Conservation (phyloP, 106 monocot species). For the Dioscorea alata region DNA sequence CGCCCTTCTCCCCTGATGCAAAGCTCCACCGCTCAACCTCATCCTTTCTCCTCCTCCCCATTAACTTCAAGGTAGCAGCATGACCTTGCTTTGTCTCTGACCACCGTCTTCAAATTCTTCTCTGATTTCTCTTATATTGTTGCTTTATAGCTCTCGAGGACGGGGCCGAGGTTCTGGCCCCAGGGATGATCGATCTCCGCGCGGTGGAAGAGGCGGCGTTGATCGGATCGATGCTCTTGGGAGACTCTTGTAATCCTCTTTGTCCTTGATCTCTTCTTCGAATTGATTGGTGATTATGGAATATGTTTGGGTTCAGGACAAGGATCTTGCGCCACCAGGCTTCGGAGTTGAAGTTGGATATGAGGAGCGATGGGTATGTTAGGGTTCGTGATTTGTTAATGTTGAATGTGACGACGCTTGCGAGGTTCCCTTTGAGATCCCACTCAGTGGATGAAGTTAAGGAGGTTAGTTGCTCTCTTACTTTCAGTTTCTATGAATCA, state of each 20-base stretch:
- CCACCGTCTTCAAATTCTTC: constrained; percentile 3
- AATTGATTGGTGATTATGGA: neutral
- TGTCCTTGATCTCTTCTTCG: neutral
- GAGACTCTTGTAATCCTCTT: constrained; percentile 38
- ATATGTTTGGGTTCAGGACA: constrained; percentile 31
- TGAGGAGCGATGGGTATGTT: constrained; percentile 64
- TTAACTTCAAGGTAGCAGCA: constrained; percentile 13
- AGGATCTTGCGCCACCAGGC: constrained; percentile 68
- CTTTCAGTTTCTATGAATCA: neutral
- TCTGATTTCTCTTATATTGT: neutral
- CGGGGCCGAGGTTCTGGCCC: constrained; percentile 8
- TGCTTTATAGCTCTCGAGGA: constrained; percentile 23
- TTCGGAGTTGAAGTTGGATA: constrained; percentile 50
- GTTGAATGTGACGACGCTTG: constrained; percentile 48
- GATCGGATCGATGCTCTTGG: constrained; percentile 62
- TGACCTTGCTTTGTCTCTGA: too few species aligned
- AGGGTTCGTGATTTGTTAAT: constrained; percentile 45
- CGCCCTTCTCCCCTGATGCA: constrained; percentile 16
- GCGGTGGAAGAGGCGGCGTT: constrained; percentile 14
- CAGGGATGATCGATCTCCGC: constrained; percentile 6
- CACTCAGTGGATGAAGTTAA: constrained; percentile 63
- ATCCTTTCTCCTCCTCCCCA: constrained; percentile 25
- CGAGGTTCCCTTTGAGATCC: constrained; percentile 56
- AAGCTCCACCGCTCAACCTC: neutral
- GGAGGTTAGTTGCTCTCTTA: constrained; percentile 31